Evolutionary conservation across 805 yeast genomes (phyloP).

Genomic region (Kurtzmaniella fragi): DNA sequence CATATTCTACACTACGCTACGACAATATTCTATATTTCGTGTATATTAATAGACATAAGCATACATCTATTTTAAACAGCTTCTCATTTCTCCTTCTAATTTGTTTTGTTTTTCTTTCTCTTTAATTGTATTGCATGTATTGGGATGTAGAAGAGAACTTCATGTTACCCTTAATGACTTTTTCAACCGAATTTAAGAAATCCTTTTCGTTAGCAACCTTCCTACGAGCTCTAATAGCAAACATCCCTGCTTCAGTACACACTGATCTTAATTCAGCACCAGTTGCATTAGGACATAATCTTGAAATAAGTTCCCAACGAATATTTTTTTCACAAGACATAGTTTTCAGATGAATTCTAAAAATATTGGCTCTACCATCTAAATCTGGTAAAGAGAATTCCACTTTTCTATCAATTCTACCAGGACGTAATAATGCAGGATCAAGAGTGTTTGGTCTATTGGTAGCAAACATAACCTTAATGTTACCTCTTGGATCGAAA

Average conservation of each 20-base stretch:
- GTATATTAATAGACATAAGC: neutral
- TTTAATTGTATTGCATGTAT: constrained; percentile 94
- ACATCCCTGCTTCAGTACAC: constrained; percentile 99
- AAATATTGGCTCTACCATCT: constrained; percentile 96
- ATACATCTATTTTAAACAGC: neutral
- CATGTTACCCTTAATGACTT: constrained; percentile 97
- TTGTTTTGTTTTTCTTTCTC: neutral
- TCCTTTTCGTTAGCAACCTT: constrained; percentile 98
- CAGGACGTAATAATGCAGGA: constrained; percentile 96
- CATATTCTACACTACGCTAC: constrained; percentile 1
- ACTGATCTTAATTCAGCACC: constrained; percentile 99
- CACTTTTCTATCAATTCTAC: constrained; percentile 97
- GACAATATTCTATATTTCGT: neutral
- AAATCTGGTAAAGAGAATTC: constrained; percentile 95
- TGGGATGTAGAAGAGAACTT: constrained; percentile 95
- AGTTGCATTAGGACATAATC: constrained; percentile 96
- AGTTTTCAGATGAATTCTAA: constrained; percentile 94
- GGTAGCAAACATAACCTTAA: constrained; percentile 99
- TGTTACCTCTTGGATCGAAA: constrained; percentile 97
- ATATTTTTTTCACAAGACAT: constrained; percentile 98
- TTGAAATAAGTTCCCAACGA: constrained; percentile 96
- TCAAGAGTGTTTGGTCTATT: constrained; percentile 97
- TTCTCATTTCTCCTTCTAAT: neutral
- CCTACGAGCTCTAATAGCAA: constrained; percentile 96
- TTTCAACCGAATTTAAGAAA: constrained; percentile 94